These are phyloP conservation scores for Bauhinia variegata DNA, from an alignment of 306 rosid genomes.

Conservation along the genomic window DNA sequence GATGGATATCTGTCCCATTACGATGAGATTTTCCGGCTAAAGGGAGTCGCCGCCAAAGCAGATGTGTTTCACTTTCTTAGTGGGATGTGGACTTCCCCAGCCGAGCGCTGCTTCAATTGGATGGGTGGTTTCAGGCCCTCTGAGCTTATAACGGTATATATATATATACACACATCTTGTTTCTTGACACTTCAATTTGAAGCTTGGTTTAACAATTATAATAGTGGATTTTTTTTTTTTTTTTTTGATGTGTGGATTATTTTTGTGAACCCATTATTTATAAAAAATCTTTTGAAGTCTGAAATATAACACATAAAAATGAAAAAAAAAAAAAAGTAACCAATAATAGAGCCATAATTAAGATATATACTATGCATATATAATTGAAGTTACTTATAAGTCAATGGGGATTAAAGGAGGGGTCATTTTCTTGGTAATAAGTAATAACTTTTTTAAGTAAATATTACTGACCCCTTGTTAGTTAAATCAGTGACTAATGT, in stretches of 20 bases:
- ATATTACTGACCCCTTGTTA: background rate
- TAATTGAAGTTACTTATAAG: too few species aligned
- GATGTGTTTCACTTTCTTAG: slow-evolving; percentile 88
- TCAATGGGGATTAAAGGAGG: background rate
- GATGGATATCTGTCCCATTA: slow-evolving; percentile 72
- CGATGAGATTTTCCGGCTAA: slow-evolving; percentile 77
- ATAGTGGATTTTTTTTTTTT: too few species aligned
- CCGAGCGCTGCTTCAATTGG: slow-evolving; percentile 94
- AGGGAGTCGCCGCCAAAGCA: slow-evolving; percentile 70
- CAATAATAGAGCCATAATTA: too few species aligned
- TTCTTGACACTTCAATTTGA: too few species aligned
- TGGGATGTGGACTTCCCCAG: slow-evolving; percentile 88
- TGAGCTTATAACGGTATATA: slow-evolving; percentile 71
- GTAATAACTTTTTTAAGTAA: background rate
- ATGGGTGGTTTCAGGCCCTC: slow-evolving; percentile 93
- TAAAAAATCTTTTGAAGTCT: too few species aligned
- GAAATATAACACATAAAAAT: too few species aligned
- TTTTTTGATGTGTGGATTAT: too few species aligned
- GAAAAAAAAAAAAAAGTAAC: too few species aligned
- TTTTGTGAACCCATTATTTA: too few species aligned
- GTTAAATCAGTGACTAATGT: background rate
- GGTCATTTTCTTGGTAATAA: background rate
- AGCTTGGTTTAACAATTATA: too few species aligned
- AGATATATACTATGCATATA: too few species aligned
- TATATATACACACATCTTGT: too few species aligned